These are phyloP conservation scores for Cryptosporidium andersoni DNA, from an alignment of 169 alveolate genomes.

Conservation along the genomic window DNA sequence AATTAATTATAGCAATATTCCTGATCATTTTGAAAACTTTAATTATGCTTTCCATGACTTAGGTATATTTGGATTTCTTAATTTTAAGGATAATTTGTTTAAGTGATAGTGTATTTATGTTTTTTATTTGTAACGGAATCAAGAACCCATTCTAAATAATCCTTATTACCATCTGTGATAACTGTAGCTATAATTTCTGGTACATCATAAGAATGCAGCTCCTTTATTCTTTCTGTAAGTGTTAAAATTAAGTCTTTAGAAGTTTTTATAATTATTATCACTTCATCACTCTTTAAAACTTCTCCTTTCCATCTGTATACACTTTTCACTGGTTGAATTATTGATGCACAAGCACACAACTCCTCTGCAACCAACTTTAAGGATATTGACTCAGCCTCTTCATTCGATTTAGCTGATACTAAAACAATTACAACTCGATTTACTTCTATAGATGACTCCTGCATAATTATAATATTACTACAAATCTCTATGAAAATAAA, in stretches of 20 bases:
- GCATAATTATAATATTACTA: neutral
- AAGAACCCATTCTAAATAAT: constrained; percentile 28
- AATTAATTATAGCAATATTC: neutral
- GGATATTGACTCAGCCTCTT: constrained; percentile 34
- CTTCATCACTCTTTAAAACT: constrained; percentile 15
- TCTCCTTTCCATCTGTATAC: constrained; percentile 25
- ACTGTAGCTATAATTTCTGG: constrained; percentile 60
- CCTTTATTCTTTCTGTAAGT: constrained; percentile 2
- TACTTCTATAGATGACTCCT: neutral
- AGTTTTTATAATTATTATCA: constrained; percentile 30
- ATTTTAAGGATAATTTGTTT: neutral
- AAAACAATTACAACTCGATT: constrained; percentile 6
- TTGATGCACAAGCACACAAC: constrained; percentile 63
- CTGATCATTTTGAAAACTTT: constrained; percentile 8
- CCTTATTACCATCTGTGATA: constrained; percentile 13
- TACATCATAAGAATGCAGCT: constrained; percentile 43
- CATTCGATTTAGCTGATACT: constrained; percentile 12
- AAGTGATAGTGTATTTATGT: neutral
- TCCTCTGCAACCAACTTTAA: constrained; percentile 25
- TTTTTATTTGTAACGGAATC: constrained; percentile 13
- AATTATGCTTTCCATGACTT: constrained; percentile 42
- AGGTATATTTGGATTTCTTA: constrained; percentile 15
- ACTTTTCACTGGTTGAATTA: constrained; percentile 50
- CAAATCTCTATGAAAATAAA: neutral
- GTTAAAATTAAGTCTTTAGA: neutral